Evolutionary conservation across 768 basidiomycete species (phyloP), one percentile per base, ranked within the genome.

Genomic region (Psilocybe azurescens): DNA sequence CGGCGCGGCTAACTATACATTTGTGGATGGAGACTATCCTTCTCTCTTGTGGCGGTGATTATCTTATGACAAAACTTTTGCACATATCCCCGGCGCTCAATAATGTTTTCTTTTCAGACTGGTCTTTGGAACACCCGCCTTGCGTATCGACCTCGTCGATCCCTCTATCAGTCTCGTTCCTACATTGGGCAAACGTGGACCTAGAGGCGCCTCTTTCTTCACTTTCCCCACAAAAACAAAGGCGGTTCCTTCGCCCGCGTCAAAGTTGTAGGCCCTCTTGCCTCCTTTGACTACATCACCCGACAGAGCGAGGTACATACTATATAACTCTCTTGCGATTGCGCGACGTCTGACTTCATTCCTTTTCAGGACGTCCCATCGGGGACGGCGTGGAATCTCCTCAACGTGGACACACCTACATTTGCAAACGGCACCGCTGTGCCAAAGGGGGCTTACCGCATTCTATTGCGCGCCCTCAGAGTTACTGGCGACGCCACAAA

Each of bases 361-460:
- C 33, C 11, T 36, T 7, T 38, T 30, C 28, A 29, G 67, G 63
- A 36, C 58, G 33, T 36, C 33, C 24, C 24, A 24, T 24, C 24
- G 24, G 24, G 24, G 58, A 14, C 3, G 62, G 61, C 36, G 62
- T 38, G 32, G 29, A 52, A 18, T 77, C 53, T 73, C 69, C 13
- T 76, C 67, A 65, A 73, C 14, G 48, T 79, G 24, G 62, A 67
- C 9, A 59, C 60, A 1, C 76, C 79, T 14, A 74, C 68, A 0
- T 84, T 83, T 59, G 77, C 80, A 0, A 82, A 83, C 59, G 81
- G 80, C 0, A 80, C 80, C 1, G 60, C 60, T 5, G 80, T 84
- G 20, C 72, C 79, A 1, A 79, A 79, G 59, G 82, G 83, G 0
- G 58, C 63, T 5, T 83, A 81, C 67, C 74, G 77, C 38, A 28